Evolutionary conservation across 345 rosid species (phyloP).

Genomic region (Sonneratia caseolaris): DNA sequence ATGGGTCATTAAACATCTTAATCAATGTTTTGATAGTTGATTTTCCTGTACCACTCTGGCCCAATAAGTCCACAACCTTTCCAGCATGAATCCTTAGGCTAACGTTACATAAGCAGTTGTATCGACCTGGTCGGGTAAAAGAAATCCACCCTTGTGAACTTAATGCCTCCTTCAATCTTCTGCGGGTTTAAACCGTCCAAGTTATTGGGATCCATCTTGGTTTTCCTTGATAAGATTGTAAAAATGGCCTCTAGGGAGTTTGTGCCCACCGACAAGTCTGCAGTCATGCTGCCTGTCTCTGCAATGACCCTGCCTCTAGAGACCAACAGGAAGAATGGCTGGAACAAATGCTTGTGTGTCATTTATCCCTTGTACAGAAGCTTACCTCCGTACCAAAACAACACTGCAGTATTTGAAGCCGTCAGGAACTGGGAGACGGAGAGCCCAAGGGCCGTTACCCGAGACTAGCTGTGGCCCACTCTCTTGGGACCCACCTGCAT

Average conservation of each 20-base stretch:
- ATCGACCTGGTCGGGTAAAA: constrained; percentile 24
- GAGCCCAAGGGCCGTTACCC: constrained; percentile 22
- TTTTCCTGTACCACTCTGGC: constrained; percentile 23
- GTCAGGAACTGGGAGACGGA: constrained; percentile 19
- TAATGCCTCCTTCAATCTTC: constrained; percentile 18
- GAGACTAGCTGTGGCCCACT: constrained; percentile 23
- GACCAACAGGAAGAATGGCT: constrained; percentile 22
- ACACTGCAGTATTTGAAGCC: constrained; percentile 9
- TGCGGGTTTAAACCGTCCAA: constrained; percentile 10
- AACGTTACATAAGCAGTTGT: constrained; percentile 16
- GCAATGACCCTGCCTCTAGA: constrained; percentile 23
- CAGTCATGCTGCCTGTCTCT: constrained; percentile 30
- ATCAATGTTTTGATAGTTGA: constrained; percentile 20
- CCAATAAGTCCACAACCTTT: constrained; percentile 15
- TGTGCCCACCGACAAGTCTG: constrained; percentile 22
- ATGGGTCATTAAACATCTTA: constrained; percentile 25
- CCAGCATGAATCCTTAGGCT: constrained; percentile 24
- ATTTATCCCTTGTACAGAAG: constrained; percentile 10
- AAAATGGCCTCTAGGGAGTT: constrained; percentile 17
- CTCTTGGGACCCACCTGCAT: constrained; percentile 12
- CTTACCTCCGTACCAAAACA: constrained; percentile 30
- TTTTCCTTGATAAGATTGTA: constrained; percentile 17
- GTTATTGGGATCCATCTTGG: constrained; percentile 22
- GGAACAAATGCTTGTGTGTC: constrained; percentile 17
- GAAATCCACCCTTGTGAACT: constrained; percentile 23